A percentile compares a stretch with the other conserved stretches of the same genome.
Conservation (phyloP, 192 early-diverging fungal genomes). For the Radiomyces spectabilis region DNA sequence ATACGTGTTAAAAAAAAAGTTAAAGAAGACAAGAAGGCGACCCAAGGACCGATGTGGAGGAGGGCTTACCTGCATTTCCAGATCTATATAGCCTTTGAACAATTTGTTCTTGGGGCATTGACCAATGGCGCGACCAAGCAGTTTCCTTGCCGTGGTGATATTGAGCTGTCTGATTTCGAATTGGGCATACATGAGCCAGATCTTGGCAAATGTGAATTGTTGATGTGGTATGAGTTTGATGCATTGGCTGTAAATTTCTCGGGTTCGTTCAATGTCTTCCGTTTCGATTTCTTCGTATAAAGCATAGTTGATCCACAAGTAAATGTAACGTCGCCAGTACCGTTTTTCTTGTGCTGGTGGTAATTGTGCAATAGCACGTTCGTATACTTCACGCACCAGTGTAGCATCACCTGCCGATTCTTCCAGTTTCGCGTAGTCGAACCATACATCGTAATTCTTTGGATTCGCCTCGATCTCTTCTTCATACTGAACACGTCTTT, state of each 20-base stretch:
- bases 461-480: constrained; percentile 59
- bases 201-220: constrained; percentile 93
- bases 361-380: constrained; percentile 86
- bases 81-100: constrained; percentile 94
- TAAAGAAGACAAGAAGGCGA: not conserved
- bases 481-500: constrained; percentile 89
- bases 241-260: constrained; percentile 77
- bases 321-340: constrained; percentile 96
- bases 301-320: constrained; percentile 98
- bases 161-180: constrained; percentile 82
- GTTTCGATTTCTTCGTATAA: constrained; percentile 88
- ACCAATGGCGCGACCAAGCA: constrained; percentile 81
- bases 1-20: not conserved
- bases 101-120: constrained; percentile 85
- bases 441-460: constrained; percentile 98
- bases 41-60: no score
- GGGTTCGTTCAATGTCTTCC: constrained; percentile 73
- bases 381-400: constrained; percentile 89
- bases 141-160: constrained; percentile 64
- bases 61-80: constrained; percentile 77
- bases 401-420: constrained; percentile 64
- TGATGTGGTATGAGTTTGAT: constrained; percentile 87
- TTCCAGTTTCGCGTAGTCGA: constrained; percentile 90
- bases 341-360: constrained; percentile 85
- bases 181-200: constrained; percentile 92